A percentile compares a stretch with the other conserved stretches of the same genome.
Conservation (phyloP, 495 filamentous ascomycete genomes). For the Polyplosphaeria fusca region DNA sequence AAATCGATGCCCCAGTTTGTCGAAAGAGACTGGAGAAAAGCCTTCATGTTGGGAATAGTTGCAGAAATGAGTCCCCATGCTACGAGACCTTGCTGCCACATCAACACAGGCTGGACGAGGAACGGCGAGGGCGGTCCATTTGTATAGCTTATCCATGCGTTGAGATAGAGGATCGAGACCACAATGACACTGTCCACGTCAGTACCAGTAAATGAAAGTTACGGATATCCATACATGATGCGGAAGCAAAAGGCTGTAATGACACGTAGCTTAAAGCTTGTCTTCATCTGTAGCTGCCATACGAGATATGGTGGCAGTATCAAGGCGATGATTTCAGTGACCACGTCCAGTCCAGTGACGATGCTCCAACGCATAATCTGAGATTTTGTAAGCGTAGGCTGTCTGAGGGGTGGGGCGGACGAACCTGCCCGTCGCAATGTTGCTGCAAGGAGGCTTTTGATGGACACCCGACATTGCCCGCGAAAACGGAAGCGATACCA, state of each 20-base stretch:
- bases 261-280: slow-evolving; percentile 15
- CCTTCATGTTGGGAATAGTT: slow-evolving; percentile 28
- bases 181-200: background rate
- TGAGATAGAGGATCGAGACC: slow-evolving; percentile 10
- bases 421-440: slow-evolving; percentile 9
- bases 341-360: slow-evolving; percentile 19
- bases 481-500: slow-evolving; percentile 17
- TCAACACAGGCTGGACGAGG: background rate
- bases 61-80: slow-evolving; percentile 23
- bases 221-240: slow-evolving; percentile 10
- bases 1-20: slow-evolving; percentile 2
- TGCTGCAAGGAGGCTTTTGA: slow-evolving; percentile 5
- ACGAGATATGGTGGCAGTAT: slow-evolving; percentile 15
- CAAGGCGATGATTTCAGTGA: slow-evolving; percentile 20
- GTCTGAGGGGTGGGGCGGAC: no score
- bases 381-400: no score
- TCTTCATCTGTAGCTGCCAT: slow-evolving; percentile 28
- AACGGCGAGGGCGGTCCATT: slow-evolving; percentile 12
- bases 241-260: slow-evolving; percentile 27
- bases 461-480: slow-evolving; percentile 19
- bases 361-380: slow-evolving; percentile 25
- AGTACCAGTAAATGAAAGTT: background rate
- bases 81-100: slow-evolving; percentile 15
- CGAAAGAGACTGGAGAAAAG: slow-evolving; percentile 19
- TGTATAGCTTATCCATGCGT: background rate